Evolutionary conservation across 306 rosid genomes (phyloP).

Genomic region (Sphenostylis stenocarpa): DNA sequence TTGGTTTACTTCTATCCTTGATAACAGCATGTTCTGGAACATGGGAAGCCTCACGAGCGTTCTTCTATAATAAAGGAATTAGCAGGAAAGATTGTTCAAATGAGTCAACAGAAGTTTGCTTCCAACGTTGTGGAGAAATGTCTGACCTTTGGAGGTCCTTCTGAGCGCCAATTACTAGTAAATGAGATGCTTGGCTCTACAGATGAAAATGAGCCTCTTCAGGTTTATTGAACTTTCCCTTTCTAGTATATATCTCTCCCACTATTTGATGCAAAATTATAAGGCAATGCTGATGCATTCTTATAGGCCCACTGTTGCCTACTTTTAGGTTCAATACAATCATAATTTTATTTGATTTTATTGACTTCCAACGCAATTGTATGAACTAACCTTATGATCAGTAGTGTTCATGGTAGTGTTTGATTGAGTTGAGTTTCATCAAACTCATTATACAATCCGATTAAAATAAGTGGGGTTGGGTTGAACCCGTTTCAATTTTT

Average conservation of each 20-base stretch:
- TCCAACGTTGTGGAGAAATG: conserved; percentile 95
- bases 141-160: conserved; percentile 83
- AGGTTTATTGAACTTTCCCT: conserved; percentile 47
- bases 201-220: conserved; percentile 98
- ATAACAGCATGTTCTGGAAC: conserved; percentile 83
- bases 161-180: conserved; percentile 81
- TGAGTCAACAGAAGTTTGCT: conserved; percentile 96
- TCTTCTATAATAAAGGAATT: conserved; percentile 86
- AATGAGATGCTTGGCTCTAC: conserved; percentile 96
- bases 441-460: no score
- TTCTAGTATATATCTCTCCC: background rate
- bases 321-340: background rate
- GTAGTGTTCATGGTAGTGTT: no score
- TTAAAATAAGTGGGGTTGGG: no score
- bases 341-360: background rate
- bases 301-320: background rate
- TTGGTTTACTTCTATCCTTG: background rate
- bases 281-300: background rate
- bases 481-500: no score
- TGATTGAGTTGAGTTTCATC: no score
- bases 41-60: conserved; percentile 92
- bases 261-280: background rate
- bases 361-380: background rate
- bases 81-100: conserved; percentile 84
- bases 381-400: background rate